phyloP scores from a whole-genome alignment of 2,329 filamentous ascomycete genomes.

The Uncinocarpus reesii region DNA sequence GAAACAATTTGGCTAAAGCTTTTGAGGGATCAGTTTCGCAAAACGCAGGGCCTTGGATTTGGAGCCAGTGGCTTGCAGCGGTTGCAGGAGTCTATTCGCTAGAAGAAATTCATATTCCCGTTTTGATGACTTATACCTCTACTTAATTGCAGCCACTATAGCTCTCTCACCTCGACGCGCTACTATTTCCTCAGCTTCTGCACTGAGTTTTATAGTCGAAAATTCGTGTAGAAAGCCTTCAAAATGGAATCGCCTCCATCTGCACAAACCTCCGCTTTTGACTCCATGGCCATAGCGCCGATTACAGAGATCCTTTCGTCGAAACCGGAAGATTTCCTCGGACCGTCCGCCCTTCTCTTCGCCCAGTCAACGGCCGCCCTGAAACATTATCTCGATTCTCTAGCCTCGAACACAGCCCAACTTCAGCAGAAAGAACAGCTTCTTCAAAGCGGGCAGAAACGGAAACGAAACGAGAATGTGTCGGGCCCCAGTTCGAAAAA shows the following conservation, averaged over 20 bases:
- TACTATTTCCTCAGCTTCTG: too few relatives aligned
- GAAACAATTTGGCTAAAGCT: too few relatives aligned
- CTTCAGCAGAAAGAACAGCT: constrained; percentile 59
- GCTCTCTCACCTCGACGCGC: too few relatives aligned
- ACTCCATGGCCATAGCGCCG: not conserved
- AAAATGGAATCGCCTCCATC: constrained; percentile 4
- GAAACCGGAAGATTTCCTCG: constrained; percentile 61
- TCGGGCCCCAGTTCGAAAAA: constrained; percentile 19
- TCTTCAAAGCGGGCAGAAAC: constrained; percentile 56
- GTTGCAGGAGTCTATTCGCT: too few relatives aligned
- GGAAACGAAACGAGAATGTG: constrained; percentile 55
- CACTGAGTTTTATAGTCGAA: not conserved
- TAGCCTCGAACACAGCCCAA: constrained; percentile 63
- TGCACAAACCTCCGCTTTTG: not conserved
- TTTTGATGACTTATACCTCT: too few relatives aligned
- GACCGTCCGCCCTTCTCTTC: constrained; percentile 57
- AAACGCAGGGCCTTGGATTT: too few relatives aligned
- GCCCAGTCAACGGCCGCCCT: constrained; percentile 60
- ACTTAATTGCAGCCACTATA: too few relatives aligned
- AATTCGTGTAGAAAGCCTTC: too few relatives aligned
- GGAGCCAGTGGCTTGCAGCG: too few relatives aligned
- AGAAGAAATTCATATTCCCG: too few relatives aligned
- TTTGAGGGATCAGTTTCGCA: too few relatives aligned
- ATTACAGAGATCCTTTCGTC: constrained; percentile 8
- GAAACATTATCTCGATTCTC: constrained; percentile 69